Conservation (phyloP, 1,284 basidiomycete species). For the Papiliotrema nemorosa region DNA sequence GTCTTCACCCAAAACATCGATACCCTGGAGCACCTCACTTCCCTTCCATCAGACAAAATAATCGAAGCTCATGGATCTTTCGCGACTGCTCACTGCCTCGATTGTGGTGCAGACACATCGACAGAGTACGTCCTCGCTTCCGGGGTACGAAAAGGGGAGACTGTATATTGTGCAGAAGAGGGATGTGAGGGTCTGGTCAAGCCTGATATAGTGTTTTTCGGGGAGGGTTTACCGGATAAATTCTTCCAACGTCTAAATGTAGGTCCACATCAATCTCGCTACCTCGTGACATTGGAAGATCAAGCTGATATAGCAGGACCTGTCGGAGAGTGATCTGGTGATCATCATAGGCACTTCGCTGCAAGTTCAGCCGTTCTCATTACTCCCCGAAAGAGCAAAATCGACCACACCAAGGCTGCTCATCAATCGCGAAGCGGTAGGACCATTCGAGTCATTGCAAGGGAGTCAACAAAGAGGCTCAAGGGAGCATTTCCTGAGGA, state of each 20-base stretch:
- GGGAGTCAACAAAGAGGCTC: neutral
- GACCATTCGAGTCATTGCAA: conserved; percentile 31
- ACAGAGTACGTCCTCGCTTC: conserved; percentile 66
- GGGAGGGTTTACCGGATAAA: conserved; percentile 58
- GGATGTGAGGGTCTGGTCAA: conserved; percentile 71
- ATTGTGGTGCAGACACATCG: conserved; percentile 58
- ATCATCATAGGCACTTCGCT: conserved; percentile 87
- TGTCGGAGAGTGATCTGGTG: conserved; percentile 68
- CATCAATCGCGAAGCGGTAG: conserved; percentile 53
- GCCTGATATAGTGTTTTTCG: conserved; percentile 94
- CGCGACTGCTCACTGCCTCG: conserved; percentile 73
- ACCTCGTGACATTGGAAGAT: neutral
- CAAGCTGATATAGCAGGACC: conserved; percentile 35
- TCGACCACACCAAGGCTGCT: neutral
- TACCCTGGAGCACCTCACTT: conserved; percentile 82
- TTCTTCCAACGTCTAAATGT: conserved; percentile 46
- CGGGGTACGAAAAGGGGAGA: conserved; percentile 58
- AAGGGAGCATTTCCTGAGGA: neutral
- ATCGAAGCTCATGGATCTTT: conserved; percentile 95
- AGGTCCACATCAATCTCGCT: conserved; percentile 8
- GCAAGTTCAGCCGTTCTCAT: conserved; percentile 56
- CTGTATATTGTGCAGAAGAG: conserved; percentile 58
- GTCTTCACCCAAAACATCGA: conserved; percentile 62
- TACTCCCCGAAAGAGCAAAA: conserved; percentile 48
- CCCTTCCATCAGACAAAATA: conserved; percentile 68